phyloP scores from a whole-genome alignment of 257 asterid genomes.

The Parsonsia alboflavescens region DNA sequence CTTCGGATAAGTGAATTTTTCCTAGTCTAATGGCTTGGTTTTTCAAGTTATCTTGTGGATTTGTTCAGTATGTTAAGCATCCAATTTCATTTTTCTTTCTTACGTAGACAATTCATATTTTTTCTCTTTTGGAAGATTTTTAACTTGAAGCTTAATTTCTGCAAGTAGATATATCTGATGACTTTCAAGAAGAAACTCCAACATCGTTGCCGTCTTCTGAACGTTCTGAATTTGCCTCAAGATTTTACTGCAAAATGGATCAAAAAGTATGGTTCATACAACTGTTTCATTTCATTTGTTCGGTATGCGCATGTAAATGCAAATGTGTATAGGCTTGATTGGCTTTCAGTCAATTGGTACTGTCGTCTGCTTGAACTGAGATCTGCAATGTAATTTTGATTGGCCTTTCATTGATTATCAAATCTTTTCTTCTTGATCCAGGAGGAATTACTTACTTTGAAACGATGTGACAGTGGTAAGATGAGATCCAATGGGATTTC shows the following conservation, averaged over 20 bases:
- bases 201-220: slow-evolving; percentile 23
- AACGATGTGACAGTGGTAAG: slow-evolving; percentile 22
- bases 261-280: slow-evolving; percentile 22
- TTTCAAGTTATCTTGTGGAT: not conserved
- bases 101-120: not conserved
- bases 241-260: slow-evolving; percentile 37
- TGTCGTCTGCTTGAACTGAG: slow-evolving; percentile 21
- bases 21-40: not conserved
- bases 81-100: not conserved
- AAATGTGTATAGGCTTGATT: not conserved
- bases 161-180: slow-evolving; percentile 39
- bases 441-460: slow-evolving; percentile 50
- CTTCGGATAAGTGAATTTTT: not conserved
- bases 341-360: not conserved
- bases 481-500: slow-evolving; percentile 23
- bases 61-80: not conserved
- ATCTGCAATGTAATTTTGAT: slow-evolving; percentile 7
- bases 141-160: slow-evolving; percentile 2
- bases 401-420: not conserved
- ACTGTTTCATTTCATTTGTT: slow-evolving; percentile 16
- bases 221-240: slow-evolving; percentile 30
- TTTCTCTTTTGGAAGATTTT: not conserved
- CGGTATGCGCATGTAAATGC: not conserved
- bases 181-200: slow-evolving; percentile 29
- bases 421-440: slow-evolving; percentile 21